Conservation (phyloP, 2,329 filamentous ascomycete species). For the Fusarium lyarnte region DNA sequence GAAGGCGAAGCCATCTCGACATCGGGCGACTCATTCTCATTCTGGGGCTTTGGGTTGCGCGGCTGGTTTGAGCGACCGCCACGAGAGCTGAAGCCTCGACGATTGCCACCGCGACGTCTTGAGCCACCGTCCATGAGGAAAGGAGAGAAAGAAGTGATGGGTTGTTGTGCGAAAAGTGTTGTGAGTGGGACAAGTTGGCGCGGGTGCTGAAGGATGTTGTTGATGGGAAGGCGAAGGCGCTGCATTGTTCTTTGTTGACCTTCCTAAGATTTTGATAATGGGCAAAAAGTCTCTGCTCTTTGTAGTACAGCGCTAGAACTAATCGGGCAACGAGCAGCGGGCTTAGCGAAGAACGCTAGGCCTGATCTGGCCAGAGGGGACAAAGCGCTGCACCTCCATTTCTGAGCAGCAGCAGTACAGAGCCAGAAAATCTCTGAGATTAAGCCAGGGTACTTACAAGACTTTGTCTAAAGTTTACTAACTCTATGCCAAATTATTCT, state of each 20-base stretch:
- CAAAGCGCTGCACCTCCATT: not conserved
- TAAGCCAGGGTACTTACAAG: not conserved
- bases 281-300: slow-evolving; percentile 25
- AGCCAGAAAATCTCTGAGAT: not conserved
- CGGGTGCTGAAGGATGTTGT: not conserved
- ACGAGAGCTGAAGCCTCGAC: not conserved
- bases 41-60: not conserved
- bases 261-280: slow-evolving; percentile 3
- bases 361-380: not conserved
- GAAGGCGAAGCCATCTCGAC: not conserved
- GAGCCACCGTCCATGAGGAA: slow-evolving; percentile 16
- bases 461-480: not conserved
- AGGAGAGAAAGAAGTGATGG: not conserved
- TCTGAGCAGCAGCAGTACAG: not conserved
- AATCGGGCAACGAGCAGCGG: not conserved
- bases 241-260: slow-evolving; percentile 20
- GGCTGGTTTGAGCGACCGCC: slow-evolving; percentile 6
- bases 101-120: slow-evolving; percentile 18
- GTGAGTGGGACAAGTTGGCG: not conserved
- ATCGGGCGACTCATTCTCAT: not conserved
- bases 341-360: not conserved
- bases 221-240: slow-evolving; percentile 5
- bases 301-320: not conserved
- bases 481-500: accelerated
- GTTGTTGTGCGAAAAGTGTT: not conserved